These are phyloP conservation scores for Fusarium torulosum DNA, from an alignment of 2,329 filamentous ascomycete genomes.

Conservation along the genomic window DNA sequence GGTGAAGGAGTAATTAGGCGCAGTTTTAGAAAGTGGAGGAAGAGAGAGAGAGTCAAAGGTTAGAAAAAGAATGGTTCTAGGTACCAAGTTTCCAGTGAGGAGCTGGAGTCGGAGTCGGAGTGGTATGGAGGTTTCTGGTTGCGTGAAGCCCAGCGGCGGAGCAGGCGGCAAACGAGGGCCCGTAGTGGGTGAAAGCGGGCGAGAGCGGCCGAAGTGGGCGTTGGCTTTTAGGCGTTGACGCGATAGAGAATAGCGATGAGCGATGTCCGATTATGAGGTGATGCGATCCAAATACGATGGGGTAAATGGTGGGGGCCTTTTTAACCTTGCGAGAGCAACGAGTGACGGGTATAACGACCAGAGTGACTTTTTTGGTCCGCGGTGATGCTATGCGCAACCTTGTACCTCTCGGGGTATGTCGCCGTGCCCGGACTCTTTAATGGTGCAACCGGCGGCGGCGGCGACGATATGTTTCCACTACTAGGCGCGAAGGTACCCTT, in stretches of 20 bases:
- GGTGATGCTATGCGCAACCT: conserved; percentile 15
- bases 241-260: conserved; percentile 20
- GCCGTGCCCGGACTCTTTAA: conserved; percentile 24
- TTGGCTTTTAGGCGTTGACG: conserved; percentile 25
- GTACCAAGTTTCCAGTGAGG: conserved; percentile 9
- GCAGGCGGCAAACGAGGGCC: conserved; percentile 47
- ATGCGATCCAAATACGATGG: conserved; percentile 12
- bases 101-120: conserved; percentile 18
- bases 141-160: conserved; percentile 46
- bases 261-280: neutral
- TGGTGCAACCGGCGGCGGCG: conserved; percentile 38
- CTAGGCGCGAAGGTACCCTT: neutral
- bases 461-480: conserved; percentile 28
- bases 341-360: conserved; percentile 22
- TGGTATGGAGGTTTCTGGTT: neutral
- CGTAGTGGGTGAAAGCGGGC: conserved; percentile 45
- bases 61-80: conserved; percentile 19
- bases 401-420: conserved; percentile 33
- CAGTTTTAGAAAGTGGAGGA: conserved; percentile 7
- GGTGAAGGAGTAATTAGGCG: conserved; percentile 26
- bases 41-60: conserved; percentile 9
- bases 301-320: conserved; percentile 33
- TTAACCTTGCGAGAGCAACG: conserved; percentile 21
- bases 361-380: conserved; percentile 29
- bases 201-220: conserved; percentile 46